Evolutionary conservation across 1,284 basidiomycete genomes (phyloP), one percentile per base, ranked within the genome.

Genomic region (Ustilago vetiveriae): DNA sequence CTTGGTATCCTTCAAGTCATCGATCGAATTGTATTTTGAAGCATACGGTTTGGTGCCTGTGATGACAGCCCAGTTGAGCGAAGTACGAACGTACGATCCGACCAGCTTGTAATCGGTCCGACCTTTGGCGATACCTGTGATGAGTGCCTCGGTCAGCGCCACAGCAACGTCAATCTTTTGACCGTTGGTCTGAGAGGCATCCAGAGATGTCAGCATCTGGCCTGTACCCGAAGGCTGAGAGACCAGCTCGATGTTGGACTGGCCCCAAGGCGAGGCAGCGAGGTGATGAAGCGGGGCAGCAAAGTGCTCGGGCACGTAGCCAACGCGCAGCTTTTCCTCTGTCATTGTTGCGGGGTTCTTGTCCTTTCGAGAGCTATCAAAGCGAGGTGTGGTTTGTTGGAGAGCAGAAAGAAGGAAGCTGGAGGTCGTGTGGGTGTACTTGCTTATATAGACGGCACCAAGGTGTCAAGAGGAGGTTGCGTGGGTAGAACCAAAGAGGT

Each of bases 131-230:
- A 97, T 92, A 0, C 94, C 95, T 41, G 93, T 91, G 70, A 97
- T 94, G 33, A 98, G 85, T 0, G 92, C 89, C 82, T 97, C 95
- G 0, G 95, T 98, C 47, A 98, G 87, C 0, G 94, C 95, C 67
- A 92, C 92, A 57, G 56, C 79, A 0, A 79, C 75, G 30, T 81
- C 79, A 30, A 81, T 81, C 37, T 62, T 62, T n/a, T 76, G 76
- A 6, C 65, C 75, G 11, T 39, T 47, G 10, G 51, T 21, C 9
- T 57, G 23, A 6, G 52, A 41, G 4, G 64, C 51, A 32, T 76
- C 74, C 26, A 81, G 59, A 14, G 71, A 75, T 21, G 64, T 75
- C 36, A 79, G 66, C 77, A 81, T 78, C 59, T 81, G 79, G 2
- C 78, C 79, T 9, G 79, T 80, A 3, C 79, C 79, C 5, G 64